Conservation (phyloP, 352 stramenopile species). For the Pythium phragmitis region DNA sequence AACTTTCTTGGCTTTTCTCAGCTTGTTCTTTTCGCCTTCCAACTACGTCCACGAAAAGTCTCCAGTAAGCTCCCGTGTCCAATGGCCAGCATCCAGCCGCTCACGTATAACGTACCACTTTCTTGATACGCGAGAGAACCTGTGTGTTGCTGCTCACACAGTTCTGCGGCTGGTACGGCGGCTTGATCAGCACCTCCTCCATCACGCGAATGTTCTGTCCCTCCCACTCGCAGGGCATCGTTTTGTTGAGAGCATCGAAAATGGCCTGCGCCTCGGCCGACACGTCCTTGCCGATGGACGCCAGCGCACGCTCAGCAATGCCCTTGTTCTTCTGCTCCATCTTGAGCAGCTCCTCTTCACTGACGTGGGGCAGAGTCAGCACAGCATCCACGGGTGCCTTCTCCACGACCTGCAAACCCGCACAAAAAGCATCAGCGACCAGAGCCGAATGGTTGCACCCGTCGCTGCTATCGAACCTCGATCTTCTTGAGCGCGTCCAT, state of each 20-base stretch:
- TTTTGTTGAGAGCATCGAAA: conserved; percentile 90
- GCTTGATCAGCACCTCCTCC: conserved; percentile 82
- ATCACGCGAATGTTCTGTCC: conserved; percentile 82
- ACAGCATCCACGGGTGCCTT: conserved; percentile 45
- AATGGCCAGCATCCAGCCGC: not conserved
- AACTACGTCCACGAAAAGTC: conserved; percentile 31
- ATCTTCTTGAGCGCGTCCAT: conserved; percentile 70
- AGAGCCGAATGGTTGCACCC: not conserved
- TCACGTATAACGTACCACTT: conserved; percentile 58
- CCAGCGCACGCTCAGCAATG: conserved; percentile 63
- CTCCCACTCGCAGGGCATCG: conserved; percentile 87
- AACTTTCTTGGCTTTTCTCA: conserved; percentile 59
- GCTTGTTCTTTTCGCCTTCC: conserved; percentile 74
- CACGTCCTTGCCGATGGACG: conserved; percentile 81
- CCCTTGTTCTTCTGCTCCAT: conserved; percentile 78
- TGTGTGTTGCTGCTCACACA: conserved; percentile 73
- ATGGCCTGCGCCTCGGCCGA: conserved; percentile 67
- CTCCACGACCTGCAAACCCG: conserved; percentile 39
- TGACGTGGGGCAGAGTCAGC: conserved; percentile 49
- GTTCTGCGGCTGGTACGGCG: conserved; percentile 78
- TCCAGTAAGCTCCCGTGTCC: not conserved
- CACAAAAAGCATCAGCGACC: not conserved
- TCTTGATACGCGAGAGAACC: conserved; percentile 79
- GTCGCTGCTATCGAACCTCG: conserved; percentile 29
- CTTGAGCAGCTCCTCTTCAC: conserved; percentile 67